Evolutionary conservation across 2,329 filamentous ascomycete genomes (phyloP).

Genomic region (Penicillium sp.): DNA sequence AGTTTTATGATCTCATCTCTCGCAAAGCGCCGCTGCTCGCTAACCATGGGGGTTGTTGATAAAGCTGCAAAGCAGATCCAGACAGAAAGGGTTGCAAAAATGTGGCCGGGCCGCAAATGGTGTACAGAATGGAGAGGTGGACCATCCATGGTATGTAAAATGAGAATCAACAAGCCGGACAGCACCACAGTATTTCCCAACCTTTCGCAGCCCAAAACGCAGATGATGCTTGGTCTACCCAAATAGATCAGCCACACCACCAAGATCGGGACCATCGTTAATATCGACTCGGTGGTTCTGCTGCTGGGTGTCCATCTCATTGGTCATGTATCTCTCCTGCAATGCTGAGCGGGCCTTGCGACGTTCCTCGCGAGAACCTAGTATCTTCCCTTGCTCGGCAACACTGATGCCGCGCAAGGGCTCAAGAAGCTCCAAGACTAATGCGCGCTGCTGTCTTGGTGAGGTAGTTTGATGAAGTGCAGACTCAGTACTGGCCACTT

Average conservation of each 20-base stretch:
- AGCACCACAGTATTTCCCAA: neutral
- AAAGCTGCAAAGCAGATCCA: constrained; percentile 8
- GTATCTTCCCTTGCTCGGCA: constrained; percentile 81
- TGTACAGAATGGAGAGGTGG: neutral
- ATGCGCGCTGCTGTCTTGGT: constrained; percentile 66
- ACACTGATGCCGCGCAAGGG: constrained; percentile 84
- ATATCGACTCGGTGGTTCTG: constrained; percentile 36
- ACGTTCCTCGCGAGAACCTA: constrained; percentile 35
- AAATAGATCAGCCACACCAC: constrained; percentile 49
- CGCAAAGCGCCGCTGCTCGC: constrained; percentile 13
- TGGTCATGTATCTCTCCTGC: constrained; percentile 39
- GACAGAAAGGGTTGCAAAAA: constrained; percentile 1
- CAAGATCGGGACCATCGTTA: constrained; percentile 44
- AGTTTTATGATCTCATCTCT: constrained; percentile 2
- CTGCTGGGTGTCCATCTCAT: constrained; percentile 37
- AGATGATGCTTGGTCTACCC: constrained; percentile 23
- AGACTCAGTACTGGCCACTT: constrained; percentile 57
- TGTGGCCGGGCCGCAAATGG: neutral
- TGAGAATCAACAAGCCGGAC: neutral
- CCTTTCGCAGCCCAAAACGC: neutral
- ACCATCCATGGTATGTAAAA: neutral
- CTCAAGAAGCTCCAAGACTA: constrained; percentile 76
- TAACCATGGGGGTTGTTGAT: constrained; percentile 14
- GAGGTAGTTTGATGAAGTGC: constrained; percentile 49
- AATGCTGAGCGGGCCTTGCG: constrained; percentile 37